A percentile compares a stretch with the other conserved stretches of the same genome.
phyloP scores from a whole-genome alignment of 352 stramenopile species.

The Phytopythium chamaehyphon region DNA sequence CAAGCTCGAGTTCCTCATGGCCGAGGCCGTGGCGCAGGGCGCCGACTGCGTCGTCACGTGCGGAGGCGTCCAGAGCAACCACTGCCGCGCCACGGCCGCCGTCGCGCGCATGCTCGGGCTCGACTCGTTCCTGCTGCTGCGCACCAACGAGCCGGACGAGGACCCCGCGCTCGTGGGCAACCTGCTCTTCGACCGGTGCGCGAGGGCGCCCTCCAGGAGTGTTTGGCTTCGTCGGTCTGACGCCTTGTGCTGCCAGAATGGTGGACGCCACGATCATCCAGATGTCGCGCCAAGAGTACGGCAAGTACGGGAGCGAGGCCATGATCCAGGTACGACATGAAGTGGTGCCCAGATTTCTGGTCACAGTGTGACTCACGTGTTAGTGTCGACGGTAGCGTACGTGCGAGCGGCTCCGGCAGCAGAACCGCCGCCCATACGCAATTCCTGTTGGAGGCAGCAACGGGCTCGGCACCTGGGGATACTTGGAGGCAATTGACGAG shows the following conservation, averaged over 20 bases:
- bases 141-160: slow-evolving; percentile 70
- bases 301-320: slow-evolving; percentile 66
- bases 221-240: neutral
- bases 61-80: slow-evolving; percentile 93
- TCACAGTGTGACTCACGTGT: too few relatives aligned
- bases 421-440: slow-evolving; percentile 67
- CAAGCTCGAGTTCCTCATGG: slow-evolving; percentile 94
- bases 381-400: slow-evolving; percentile 31
- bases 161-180: slow-evolving; percentile 72
- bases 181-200: slow-evolving; percentile 68
- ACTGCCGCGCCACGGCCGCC: slow-evolving; percentile 87
- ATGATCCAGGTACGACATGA: slow-evolving; percentile 84
- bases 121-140: slow-evolving; percentile 90
- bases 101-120: slow-evolving; percentile 88
- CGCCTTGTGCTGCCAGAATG: slow-evolving; percentile 30
- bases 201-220: too few relatives aligned
- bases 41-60: slow-evolving; percentile 91
- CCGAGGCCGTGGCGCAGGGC: slow-evolving; percentile 82
- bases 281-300: slow-evolving; percentile 80
- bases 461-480: slow-evolving; percentile 91
- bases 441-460: slow-evolving; percentile 91
- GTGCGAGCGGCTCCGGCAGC: slow-evolving; percentile 47
- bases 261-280: slow-evolving; percentile 70
- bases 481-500: slow-evolving; percentile 91
- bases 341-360: too few relatives aligned